Evolutionary conservation across 179 eudicot genomes (phyloP), one percentile per base, ranked within the genome.

Genomic region (Drosera spatulata): DNA sequence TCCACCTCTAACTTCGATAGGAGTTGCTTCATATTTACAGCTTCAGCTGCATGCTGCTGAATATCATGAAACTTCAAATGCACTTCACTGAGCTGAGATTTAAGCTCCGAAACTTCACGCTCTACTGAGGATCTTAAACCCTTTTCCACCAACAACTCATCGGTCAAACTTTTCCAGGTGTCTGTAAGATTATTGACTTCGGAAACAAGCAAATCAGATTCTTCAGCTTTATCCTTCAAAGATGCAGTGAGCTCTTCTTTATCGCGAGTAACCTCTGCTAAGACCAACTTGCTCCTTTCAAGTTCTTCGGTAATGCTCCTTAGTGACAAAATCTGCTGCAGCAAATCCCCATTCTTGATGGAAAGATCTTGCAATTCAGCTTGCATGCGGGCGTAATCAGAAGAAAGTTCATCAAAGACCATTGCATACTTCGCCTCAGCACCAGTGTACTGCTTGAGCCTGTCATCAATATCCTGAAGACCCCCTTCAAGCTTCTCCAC

Each of bases 401-500:
- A 70, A 53, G 76, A 66, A 66, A 94, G 80, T 68, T 77, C 82
- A 63, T 71, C 69, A 48, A 70, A 77, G 69, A 73, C 77, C 54
- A 45, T 61, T 33, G 72, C 60, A 65, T 69, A 66, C 7, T 67
- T 81, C 61, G 79, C 88, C 71, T 87, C 96, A 49, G 63, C 75
- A 61, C 80, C 85, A 15, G 79, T 80, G 72, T 74, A 76, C 61
- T 52, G 43, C 60, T 69, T 70, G 60, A 86, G 69, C 69, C 71
- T 85, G 60, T 71, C 72, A 67, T 77, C 70, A 60, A 85, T 69
- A 51, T 71, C 69, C 53, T 83, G 88, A 54, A 83, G 76, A 56
- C 79, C 76, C 66, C 56, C 58, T 62, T 83, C 88, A 80, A 94
- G 81, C 67, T 77, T 83, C 47, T 66, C 84, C 45, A 76, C 75